phyloP scores from a whole-genome alignment of 257 asterid species.

The Solanum neorickii region DNA sequence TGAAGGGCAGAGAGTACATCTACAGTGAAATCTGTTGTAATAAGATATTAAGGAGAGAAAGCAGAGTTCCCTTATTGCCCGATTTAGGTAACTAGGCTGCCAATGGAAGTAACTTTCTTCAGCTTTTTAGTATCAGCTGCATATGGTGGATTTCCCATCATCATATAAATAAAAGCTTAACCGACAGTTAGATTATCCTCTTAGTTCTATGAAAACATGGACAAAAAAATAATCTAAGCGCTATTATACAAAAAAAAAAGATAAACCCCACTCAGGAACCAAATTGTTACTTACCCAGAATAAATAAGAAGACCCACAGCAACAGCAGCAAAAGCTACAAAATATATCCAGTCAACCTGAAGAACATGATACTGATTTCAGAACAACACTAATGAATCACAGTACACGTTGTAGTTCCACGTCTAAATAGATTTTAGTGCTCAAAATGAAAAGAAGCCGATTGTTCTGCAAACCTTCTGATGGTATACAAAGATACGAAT shows the following conservation, averaged over 20 bases:
- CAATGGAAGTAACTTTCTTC: neutral
- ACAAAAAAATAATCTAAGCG: neutral
- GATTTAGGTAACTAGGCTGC: neutral
- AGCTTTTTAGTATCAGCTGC: neutral
- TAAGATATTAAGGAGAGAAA: neutral
- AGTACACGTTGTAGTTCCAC: neutral
- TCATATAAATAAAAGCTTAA: neutral
- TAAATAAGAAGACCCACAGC: constrained; percentile 62
- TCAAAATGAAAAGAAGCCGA: neutral
- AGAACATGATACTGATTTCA: constrained; percentile 4
- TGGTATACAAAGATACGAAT: constrained; percentile 87
- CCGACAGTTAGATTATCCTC: neutral
- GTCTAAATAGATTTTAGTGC: neutral
- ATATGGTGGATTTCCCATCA: neutral
- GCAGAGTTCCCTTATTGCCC: neutral
- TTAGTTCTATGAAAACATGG: neutral
- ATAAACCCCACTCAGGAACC: neutral
- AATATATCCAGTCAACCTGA: constrained; percentile 97
- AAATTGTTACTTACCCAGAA: constrained; percentile 45
- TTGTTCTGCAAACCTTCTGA: constrained; percentile 49
- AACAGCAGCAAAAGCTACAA: constrained; percentile 74
- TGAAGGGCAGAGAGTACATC: neutral
- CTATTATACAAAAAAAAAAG: neutral
- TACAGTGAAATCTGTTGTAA: neutral
- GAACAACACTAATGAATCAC: neutral